Conservation (phyloP, 345 rosid species). For the Noccaea caerulescens region DNA sequence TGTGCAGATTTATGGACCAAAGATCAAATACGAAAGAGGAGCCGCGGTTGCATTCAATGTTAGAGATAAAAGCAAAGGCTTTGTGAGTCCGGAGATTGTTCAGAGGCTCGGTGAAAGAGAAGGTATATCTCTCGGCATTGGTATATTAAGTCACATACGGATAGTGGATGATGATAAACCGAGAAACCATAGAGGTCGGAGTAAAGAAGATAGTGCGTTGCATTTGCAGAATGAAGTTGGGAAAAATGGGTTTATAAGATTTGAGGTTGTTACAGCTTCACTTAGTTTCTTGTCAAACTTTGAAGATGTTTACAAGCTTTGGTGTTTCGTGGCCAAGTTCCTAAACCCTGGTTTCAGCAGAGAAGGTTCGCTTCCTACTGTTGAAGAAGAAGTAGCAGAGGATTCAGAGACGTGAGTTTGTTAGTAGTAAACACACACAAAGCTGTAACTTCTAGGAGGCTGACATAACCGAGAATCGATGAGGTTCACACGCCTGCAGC, state of each 20-base stretch:
- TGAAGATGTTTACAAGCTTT: slow-evolving; percentile 92
- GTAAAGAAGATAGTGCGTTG: slow-evolving; percentile 60
- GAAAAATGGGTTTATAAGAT: slow-evolving; percentile 68
- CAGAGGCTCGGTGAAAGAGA: slow-evolving; percentile 90
- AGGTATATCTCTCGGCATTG: slow-evolving; percentile 81
- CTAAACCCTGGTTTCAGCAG: slow-evolving; percentile 68
- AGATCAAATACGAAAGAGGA: slow-evolving; percentile 95
- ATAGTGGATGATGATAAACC: slow-evolving; percentile 63
- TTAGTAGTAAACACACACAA: slow-evolving; percentile 3
- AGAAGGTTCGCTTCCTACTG: slow-evolving; percentile 75
- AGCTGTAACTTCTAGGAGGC: slow-evolving; percentile 27
- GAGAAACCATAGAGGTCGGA: slow-evolving; percentile 57
- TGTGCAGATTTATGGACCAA: slow-evolving; percentile 94
- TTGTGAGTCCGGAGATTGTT: slow-evolving; percentile 80
- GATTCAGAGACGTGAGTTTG: slow-evolving; percentile 57
- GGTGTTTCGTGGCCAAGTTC: slow-evolving; percentile 89
- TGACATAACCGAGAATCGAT: slow-evolving; percentile 23
- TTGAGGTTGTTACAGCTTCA: slow-evolving; percentile 94
- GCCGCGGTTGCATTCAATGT: slow-evolving; percentile 94
- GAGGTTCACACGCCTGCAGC: slow-evolving; percentile 19
- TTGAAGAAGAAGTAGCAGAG: slow-evolving; percentile 58
- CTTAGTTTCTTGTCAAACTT: slow-evolving; percentile 90
- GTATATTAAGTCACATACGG: slow-evolving; percentile 85
- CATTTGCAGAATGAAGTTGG: slow-evolving; percentile 72
- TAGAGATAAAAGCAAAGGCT: slow-evolving; percentile 66